Evolutionary conservation across 108 stramenopile species (phyloP), one percentile per base, ranked within the genome.

Genomic region (Cyclostephanos invisitatus): DNA sequence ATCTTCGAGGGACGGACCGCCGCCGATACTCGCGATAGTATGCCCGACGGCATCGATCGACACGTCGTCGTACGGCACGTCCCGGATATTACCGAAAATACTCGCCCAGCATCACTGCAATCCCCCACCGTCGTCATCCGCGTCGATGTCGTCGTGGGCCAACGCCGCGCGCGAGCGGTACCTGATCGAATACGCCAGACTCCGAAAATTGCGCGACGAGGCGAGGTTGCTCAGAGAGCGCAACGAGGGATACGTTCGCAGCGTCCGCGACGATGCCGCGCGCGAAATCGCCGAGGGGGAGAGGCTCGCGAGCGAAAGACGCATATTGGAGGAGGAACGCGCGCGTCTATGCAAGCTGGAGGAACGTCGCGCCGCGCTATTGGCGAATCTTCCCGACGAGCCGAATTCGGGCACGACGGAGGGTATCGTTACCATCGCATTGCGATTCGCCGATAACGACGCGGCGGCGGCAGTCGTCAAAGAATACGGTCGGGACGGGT

Each of bases 31-130:
- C 14, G 58, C 77, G 4, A 89, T 89, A n/a, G 77, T 84, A 9
- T 85, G 88, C 73, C 85, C 88, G 8, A 64, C 80, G 40, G 0
- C 44, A 18, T 60, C 58, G 9, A 48, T 76, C 28, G 22, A 81
- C 29, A 67, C 68, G 38, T 18, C 78, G 28, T 68, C 75, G 29
- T 7, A 3, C 4, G 63, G 58, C 22, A 35, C 48, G 48, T 68
- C 67, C 14, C 68, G 67, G 29, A 40, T 83, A n/a, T 22, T 50
- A 0, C 77, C 83, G 0, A 62, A 70, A 22, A 29, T 91, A 20
- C 53, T 94, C 32, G 87, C 87, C 15, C 90, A 91, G 62, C 92
- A 94, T 83, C 92, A 91, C 55, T 89, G 90, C 49, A 78, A 75
- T 80, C 92, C 92, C 24, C 92, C 92, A 12, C 89, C 89, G 3